A percentile compares a stretch with the other conserved stretches of the same genome.
These are phyloP conservation scores for Haematococcus sp. DNA, from an alignment of 139 green algal genomes.

Conservation along the genomic window DNA sequence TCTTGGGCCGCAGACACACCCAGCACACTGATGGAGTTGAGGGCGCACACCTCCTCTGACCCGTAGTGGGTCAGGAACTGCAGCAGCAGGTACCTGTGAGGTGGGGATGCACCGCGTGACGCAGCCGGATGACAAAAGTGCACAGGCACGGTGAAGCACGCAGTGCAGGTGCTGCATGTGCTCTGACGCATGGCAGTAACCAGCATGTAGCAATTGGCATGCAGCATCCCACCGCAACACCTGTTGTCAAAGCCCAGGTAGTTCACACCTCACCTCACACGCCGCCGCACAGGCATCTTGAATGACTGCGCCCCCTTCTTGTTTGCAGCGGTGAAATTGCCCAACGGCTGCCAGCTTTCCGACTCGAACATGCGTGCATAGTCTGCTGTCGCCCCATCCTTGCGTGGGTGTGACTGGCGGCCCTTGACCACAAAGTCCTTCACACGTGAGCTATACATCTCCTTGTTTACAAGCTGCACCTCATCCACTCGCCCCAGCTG, in stretches of 20 bases:
- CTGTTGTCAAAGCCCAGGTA: too few species aligned
- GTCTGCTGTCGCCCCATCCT: constrained; percentile 23
- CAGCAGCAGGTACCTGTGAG: constrained; percentile 73
- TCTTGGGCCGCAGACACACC: constrained; percentile 81
- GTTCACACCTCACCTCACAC: constrained; percentile 2
- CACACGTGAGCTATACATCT: constrained; percentile 74
- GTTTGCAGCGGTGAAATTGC: constrained; percentile 73
- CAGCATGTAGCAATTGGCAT: too few species aligned
- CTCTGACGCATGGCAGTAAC: too few species aligned
- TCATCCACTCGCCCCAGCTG: constrained; percentile 59
- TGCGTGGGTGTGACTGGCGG: constrained; percentile 40
- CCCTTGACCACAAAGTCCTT: constrained; percentile 57
- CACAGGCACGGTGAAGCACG: neutral
- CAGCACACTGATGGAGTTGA: constrained; percentile 77
- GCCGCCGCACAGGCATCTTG: constrained; percentile 16
- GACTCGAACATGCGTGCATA: constrained; percentile 20
- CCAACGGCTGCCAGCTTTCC: constrained; percentile 71
- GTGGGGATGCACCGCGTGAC: neutral
- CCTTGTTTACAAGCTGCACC: constrained; percentile 67
- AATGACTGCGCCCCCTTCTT: constrained; percentile 73
- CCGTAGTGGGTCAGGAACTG: constrained; percentile 75
- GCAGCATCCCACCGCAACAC: too few species aligned
- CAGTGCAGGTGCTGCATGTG: neutral
- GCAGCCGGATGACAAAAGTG: neutral
- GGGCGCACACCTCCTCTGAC: constrained; percentile 77